These are phyloP conservation scores for Aspergillus pseudonomiae DNA, from an alignment of 2,329 filamentous ascomycete genomes.

Conservation along the genomic window DNA sequence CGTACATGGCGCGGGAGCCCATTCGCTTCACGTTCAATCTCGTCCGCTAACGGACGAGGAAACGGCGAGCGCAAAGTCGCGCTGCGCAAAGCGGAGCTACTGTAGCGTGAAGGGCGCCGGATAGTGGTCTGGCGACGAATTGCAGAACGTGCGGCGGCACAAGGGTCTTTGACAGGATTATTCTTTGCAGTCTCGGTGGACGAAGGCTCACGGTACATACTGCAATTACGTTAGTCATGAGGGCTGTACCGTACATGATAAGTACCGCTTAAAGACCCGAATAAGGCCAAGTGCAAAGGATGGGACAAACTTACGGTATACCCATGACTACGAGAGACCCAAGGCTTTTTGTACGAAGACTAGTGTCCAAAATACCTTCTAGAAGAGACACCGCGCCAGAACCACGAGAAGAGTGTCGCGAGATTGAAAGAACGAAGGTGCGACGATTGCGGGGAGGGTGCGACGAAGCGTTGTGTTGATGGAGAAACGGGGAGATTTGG, in stretches of 20 bases:
- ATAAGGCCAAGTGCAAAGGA: constrained; percentile 5
- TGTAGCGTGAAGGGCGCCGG: constrained; percentile 33
- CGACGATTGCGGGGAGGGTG: constrained; percentile 21
- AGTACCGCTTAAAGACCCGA: constrained; percentile 18
- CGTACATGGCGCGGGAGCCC: constrained; percentile 26
- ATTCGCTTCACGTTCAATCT: constrained; percentile 34
- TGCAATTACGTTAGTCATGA: constrained; percentile 33
- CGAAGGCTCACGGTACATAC: constrained; percentile 59
- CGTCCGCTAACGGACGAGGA: constrained; percentile 32
- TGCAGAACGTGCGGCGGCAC: constrained; percentile 57
- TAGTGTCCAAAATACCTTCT: background rate
- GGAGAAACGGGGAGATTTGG: constrained; percentile 29
- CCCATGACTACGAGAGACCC: constrained; percentile 36
- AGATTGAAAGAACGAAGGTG: constrained; percentile 15
- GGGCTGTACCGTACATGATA: constrained; percentile 14
- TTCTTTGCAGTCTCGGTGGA: constrained; percentile 46
- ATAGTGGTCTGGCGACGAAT: constrained; percentile 57
- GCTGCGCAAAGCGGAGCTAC: constrained; percentile 31
- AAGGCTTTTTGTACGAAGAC: background rate
- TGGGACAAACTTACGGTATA: constrained; percentile 43
- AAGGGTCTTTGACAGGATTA: constrained; percentile 55
- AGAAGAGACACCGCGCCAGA: constrained; percentile 4
- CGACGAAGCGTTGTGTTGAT: constrained; percentile 23
- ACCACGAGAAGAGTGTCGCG: constrained; percentile 17
- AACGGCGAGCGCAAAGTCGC: constrained; percentile 33